These are phyloP conservation scores for Lentithecium fluviatile DNA, from an alignment of 495 filamentous ascomycete species.

Conservation along the genomic window DNA sequence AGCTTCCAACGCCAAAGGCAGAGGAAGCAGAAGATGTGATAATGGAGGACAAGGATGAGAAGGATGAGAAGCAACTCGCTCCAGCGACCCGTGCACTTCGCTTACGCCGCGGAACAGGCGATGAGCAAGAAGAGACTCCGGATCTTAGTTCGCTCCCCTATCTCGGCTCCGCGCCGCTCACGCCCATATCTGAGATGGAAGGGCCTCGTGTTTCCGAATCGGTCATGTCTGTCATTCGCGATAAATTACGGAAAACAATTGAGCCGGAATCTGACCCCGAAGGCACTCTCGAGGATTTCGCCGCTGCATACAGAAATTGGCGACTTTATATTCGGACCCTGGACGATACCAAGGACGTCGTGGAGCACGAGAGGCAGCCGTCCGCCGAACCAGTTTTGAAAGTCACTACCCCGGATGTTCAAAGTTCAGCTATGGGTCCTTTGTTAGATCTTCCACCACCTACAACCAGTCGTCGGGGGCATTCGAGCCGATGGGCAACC, in stretches of 20 bases:
- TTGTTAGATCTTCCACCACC: conserved; percentile 15
- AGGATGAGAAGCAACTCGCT: conserved; percentile 5
- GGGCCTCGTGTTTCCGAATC: conserved; percentile 20
- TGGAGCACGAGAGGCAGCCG: conserved; percentile 56
- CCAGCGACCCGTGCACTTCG: conserved; percentile 14
- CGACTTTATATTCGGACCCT: conserved; percentile 53
- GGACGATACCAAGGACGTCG: conserved; percentile 50
- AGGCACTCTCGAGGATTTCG: conserved; percentile 47
- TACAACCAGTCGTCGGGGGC: conserved; percentile 14
- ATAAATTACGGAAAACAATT: conserved; percentile 7
- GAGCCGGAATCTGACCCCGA: conserved; percentile 22
- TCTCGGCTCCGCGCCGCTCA: conserved; percentile 38
- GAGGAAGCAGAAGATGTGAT: conserved; percentile 34
- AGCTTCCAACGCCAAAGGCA: conserved; percentile 33
- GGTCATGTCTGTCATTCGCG: conserved; percentile 26
- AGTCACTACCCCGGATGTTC: conserved; percentile 45
- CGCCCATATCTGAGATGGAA: conserved; percentile 39
- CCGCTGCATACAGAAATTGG: conserved; percentile 52
- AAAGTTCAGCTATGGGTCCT: conserved; percentile 28
- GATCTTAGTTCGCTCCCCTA: conserved; percentile 41
- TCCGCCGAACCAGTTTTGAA: conserved; percentile 42
- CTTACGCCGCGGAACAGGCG: conserved; percentile 11
- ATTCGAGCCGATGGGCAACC: conserved; percentile 23
- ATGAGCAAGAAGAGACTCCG: conserved; percentile 30
- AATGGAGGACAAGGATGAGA: conserved; percentile 23